Percentiles rank a stretch among this genome's conserved stretches.
These are phyloP conservation scores for Salix arbutifolia DNA, from an alignment of 345 rosid species.

Conservation along the genomic window DNA sequence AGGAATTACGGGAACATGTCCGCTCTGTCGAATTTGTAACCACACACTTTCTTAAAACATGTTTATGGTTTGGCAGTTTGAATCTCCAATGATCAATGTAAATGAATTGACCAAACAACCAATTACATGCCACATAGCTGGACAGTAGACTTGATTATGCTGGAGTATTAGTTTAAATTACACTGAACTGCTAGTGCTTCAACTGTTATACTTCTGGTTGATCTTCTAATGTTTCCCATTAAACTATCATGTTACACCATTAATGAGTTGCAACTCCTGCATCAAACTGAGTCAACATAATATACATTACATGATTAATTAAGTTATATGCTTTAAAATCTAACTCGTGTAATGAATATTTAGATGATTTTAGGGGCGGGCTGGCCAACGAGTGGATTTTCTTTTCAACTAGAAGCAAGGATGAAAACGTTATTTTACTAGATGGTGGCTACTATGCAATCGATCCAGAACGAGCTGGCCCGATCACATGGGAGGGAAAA, in stretches of 20 bases:
- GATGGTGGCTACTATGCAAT: not conserved
- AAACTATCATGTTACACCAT: not conserved
- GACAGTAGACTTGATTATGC: too few species aligned
- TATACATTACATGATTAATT: not conserved
- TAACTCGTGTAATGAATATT: not conserved
- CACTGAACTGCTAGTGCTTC: too few species aligned
- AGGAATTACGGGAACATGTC: too few species aligned
- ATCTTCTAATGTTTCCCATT: not conserved
- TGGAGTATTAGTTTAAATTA: too few species aligned
- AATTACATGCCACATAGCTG: too few species aligned
- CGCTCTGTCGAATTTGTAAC: too few species aligned
- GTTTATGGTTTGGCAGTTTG: too few species aligned
- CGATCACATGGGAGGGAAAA: not conserved
- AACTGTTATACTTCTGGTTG: not conserved
- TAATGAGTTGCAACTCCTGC: not conserved
- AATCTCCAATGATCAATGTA: too few species aligned
- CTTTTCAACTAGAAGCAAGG: not conserved
- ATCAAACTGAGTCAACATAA: not conserved
- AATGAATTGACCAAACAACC: too few species aligned
- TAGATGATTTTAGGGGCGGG: not conserved
- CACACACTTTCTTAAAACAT: too few species aligned
- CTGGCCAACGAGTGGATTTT: not conserved
- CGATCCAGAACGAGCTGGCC: not conserved
- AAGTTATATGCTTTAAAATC: not conserved
- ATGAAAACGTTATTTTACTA: not conserved